Base-by-base conservation (phyloP, 2,329 filamentous ascomycete species). In the Neopestalotiopsis sp. region DNA sequence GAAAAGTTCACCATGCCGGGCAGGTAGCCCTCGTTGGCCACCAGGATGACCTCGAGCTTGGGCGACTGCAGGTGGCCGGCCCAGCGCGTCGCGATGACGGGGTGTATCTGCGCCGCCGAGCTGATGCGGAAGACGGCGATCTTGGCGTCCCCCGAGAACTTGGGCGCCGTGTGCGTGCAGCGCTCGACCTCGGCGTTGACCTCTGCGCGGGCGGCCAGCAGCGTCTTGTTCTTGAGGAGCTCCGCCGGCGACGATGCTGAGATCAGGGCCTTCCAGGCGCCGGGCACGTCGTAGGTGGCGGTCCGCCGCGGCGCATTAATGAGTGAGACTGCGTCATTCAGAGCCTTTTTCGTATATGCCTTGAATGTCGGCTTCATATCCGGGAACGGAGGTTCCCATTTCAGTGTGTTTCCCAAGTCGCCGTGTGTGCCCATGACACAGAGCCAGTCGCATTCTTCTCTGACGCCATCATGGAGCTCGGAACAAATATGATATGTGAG, bases 51-150 rank as follows among this genome's bases (percentile, higher is more conserved):
- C 73, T 92, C 86, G 1, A 92, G 81, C 67, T 85, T 86, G 62
- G 85, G 81, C 1, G 87, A 89, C 61, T 84, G 84, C 3, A 92
- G 80, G 71, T 88, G 84, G 0, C 88, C 87, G 0, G 90, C 86
- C 90, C 90, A 92, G 12, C 90, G 82, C 4, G 89, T 91, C 1
- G 90, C 90, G 68, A 92, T 90, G 2, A 92, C 84, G 0, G 89
- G 88, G 75, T 93, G 91, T 0, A 92, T 83, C 73, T 92, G 90
- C 1, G 89, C 87, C 32, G 81, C 78, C 1, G 86, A 90, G 42
- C 78, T 83, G 72, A 92, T 91, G 4, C 87, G 84, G 59, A 92
- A 83, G 0, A 92, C 86, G 0, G 90, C 90, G 13, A 92, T 84
- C 62, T 83, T 87, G 1, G 84, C 88, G 69, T 92, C 90, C 3